Base-by-base conservation (phyloP, 2,329 filamentous ascomycete genomes). In the Xylariaceae sp. region DNA sequence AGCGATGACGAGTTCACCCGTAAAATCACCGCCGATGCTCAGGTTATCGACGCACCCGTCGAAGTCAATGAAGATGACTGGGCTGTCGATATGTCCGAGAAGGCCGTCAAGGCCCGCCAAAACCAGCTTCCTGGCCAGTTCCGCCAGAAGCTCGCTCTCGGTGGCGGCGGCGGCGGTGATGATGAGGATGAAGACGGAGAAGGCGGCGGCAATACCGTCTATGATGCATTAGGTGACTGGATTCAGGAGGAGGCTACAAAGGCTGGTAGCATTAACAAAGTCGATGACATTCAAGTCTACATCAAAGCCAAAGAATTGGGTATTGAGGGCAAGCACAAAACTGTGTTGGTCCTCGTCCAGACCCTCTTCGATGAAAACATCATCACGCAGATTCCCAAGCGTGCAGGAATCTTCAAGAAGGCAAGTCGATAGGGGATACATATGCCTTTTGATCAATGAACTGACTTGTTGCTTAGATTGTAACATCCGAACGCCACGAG, bases 271-370 rank as follows among this genome's bases (percentile, higher is more conserved):
- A 79, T 96, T 65, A 80, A 84, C 74, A 85, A 91, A 56, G 81
- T 99, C 62, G 86, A 90, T 68, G 91, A 95, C 67, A 81, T 97
- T 62, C 87, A 91, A 40, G 89, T 99, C 71, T 97, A 95, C 74
- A 77, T 95, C 75, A 97, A 99, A 81, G 92, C 92, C 62, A 94
- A 95, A 77, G 94, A 97, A 66, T 80, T 97, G 54, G 91, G 91
- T 65, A 94, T 99, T 62, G 92, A 96, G 76, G 74, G 74, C 75
- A 99, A 97, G 84, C 89, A 96, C 79, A 91, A 88, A 75, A 96
- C 91, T 47, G 80, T 96, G 53, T 82, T 91, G 54, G 91, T 99
- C 56, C 85, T 99, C 44, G 89, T 91, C 47, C 91, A 96, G 79
- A 92, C 89, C 62, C 80, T 99, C 65, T 99, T 99, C 72, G 86